phyloP scores from a whole-genome alignment of 1,284 basidiomycete genomes.

The Austroboletus niveus region DNA sequence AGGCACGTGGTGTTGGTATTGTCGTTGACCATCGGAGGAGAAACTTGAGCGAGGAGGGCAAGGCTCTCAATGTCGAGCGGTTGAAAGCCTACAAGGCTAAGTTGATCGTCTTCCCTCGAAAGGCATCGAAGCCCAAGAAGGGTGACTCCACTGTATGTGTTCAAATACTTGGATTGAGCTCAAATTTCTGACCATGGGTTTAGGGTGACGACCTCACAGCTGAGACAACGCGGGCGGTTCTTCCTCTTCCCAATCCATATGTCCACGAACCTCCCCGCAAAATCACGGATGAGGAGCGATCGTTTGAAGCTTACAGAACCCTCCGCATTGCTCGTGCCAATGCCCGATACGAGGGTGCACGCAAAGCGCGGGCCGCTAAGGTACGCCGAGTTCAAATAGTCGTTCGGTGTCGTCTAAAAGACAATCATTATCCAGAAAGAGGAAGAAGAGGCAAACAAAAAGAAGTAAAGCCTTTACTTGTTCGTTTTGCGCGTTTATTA shows the following conservation, averaged over 20 bases:
- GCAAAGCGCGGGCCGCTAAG: slow-evolving; percentile 81
- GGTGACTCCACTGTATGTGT: slow-evolving; percentile 82
- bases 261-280: slow-evolving; percentile 85
- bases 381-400: slow-evolving; percentile 40
- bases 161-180: neutral
- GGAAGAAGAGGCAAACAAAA: slow-evolving; percentile 90
- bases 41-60: slow-evolving; percentile 97
- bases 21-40: slow-evolving; percentile 97
- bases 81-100: slow-evolving; percentile 91
- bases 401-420: slow-evolving; percentile 7
- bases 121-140: slow-evolving; percentile 94
- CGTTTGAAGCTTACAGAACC: slow-evolving; percentile 85
- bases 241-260: slow-evolving; percentile 72
- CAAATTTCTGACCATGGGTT: slow-evolving; percentile 5
- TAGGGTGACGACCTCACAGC: slow-evolving; percentile 86
- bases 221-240: slow-evolving; percentile 68
- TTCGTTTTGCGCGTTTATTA: slow-evolving; percentile 4
- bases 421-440: slow-evolving; percentile 59
- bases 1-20: slow-evolving; percentile 91
- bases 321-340: slow-evolving; percentile 87
- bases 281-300: slow-evolving; percentile 91
- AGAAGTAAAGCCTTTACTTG: slow-evolving; percentile 59
- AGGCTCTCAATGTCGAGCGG: slow-evolving; percentile 93
- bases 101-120: slow-evolving; percentile 93
- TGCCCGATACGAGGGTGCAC: slow-evolving; percentile 83